A percentile compares a stretch with the other conserved stretches of the same genome.
phyloP scores from a whole-genome alignment of 108 stramenopile genomes.

The Stephanodiscus triporus region DNA sequence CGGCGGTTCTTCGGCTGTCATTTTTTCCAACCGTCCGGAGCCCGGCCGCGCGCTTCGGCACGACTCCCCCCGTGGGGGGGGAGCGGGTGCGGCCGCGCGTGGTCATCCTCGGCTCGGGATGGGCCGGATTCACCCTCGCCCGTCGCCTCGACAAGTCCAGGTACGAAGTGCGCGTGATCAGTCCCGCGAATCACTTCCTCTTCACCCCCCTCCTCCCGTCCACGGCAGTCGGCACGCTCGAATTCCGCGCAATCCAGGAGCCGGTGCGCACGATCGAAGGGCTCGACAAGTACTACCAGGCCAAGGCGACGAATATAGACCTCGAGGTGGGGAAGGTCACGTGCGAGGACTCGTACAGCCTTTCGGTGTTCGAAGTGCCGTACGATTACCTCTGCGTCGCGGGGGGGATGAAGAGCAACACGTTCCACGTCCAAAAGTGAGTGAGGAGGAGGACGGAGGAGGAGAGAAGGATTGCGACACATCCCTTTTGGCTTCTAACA shows the following conservation, averaged over 20 bases:
- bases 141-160: conserved; percentile 48
- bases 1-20: too few relatives aligned
- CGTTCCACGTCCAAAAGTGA: conserved; percentile 77
- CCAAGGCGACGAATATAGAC: conserved; percentile 78
- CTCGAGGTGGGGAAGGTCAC: conserved; percentile 55
- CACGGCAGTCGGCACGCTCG: conserved; percentile 97
- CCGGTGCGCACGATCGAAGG: conserved; percentile 83
- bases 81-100: conserved; percentile 35
- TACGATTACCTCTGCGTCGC: conserved; percentile 93
- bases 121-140: conserved; percentile 76
- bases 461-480: too few relatives aligned
- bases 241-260: conserved; percentile 95
- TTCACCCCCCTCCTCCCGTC: conserved; percentile 96
- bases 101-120: conserved; percentile 73
- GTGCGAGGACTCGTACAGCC: conserved; percentile 70
- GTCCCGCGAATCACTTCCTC: conserved; percentile 94
- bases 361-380: conserved; percentile 68
- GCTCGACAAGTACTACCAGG: conserved; percentile 78
- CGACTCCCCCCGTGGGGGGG: too few relatives aligned
- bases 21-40: too few relatives aligned
- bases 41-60: too few relatives aligned
- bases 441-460: not conserved
- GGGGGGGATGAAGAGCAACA: conserved; percentile 92
- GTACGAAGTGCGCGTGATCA: conserved; percentile 71
- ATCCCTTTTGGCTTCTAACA: not conserved